Evolutionary conservation across 176 grass and related monocot species (phyloP).

Genomic region (Panicum miliaceum): DNA sequence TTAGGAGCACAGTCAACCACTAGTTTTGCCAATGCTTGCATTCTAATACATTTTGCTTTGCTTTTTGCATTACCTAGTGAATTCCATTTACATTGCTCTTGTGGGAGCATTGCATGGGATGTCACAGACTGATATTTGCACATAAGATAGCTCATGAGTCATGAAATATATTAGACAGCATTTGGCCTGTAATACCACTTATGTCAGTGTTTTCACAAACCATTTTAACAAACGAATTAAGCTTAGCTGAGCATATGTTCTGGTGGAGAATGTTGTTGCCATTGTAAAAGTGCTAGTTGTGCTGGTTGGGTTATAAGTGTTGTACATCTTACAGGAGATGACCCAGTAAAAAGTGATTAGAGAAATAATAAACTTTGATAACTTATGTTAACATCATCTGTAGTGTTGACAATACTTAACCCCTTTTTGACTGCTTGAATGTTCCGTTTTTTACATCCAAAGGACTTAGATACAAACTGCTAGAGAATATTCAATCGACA

Average conservation of each 20-base stretch:
- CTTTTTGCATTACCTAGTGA: conserved; percentile 12
- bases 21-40: conserved; percentile 23
- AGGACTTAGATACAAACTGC: too few relatives aligned
- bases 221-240: neutral
- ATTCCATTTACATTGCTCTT: conserved; percentile 21
- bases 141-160: neutral
- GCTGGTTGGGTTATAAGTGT: neutral
- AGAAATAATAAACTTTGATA: too few relatives aligned
- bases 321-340: neutral
- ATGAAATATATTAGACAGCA: neutral
- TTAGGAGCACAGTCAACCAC: conserved; percentile 4
- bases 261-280: neutral
- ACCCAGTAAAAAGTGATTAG: neutral
- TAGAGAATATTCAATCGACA: too few relatives aligned
- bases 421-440: too few relatives aligned
- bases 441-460: too few relatives aligned
- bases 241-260: conserved; percentile 11
- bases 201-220: neutral
- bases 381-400: too few relatives aligned
- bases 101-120: neutral
- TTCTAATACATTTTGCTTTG: conserved; percentile 6
- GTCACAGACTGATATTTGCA: neutral
- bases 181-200: neutral
- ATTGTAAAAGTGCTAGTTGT: neutral
- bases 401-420: too few relatives aligned